A percentile compares a stretch with the other conserved stretches of the same genome.
phyloP scores from a whole-genome alignment of 371 early-diverging fungal genomes.

The Mycotypha africana region DNA sequence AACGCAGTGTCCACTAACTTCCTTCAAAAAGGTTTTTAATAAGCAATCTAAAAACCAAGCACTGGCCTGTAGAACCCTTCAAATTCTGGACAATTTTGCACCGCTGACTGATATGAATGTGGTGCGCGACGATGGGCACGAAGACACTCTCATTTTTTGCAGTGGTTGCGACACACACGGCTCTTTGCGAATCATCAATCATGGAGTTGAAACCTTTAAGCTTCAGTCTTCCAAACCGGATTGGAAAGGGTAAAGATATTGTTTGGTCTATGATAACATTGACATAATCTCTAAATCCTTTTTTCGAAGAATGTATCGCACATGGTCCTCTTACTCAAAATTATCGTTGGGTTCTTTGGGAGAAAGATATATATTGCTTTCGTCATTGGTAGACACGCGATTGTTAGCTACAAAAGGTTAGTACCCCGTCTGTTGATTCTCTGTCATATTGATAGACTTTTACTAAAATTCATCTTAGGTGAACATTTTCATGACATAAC shows the following conservation, averaged over 20 bases:
- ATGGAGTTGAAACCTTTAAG: slow-evolving; percentile 17
- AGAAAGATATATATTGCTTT: too few relatives aligned
- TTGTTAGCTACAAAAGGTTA: slow-evolving; percentile 9
- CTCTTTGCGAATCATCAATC: slow-evolving; percentile 16
- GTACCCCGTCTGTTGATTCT: too few relatives aligned
- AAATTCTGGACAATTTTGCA: slow-evolving; percentile 27
- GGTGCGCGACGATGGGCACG: slow-evolving; percentile 3
- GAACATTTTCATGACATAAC: slow-evolving; percentile 14
- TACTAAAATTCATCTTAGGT: too few relatives aligned
- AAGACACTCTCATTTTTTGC: slow-evolving; percentile 23
- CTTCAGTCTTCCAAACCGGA: slow-evolving; percentile 7
- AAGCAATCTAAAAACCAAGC: too few relatives aligned
- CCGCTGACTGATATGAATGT: slow-evolving; percentile 26
- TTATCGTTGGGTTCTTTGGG: too few relatives aligned
- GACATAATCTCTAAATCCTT: too few relatives aligned
- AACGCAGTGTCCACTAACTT: too few relatives aligned
- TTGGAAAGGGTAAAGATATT: slow-evolving; percentile 35
- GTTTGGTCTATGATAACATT: too few relatives aligned
- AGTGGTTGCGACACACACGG: slow-evolving; percentile 29
- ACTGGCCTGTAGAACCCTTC: slow-evolving; percentile 4
- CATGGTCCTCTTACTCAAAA: too few relatives aligned
- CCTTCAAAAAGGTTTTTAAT: too few relatives aligned
- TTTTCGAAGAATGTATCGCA: too few relatives aligned
- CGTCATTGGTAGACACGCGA: slow-evolving; percentile 9
- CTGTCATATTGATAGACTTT: too few relatives aligned